A percentile compares a stretch with the other conserved stretches of the same genome.
Evolutionary conservation across 176 grass and related monocot species (phyloP).

Genomic region (Tuctoria greenei): DNA sequence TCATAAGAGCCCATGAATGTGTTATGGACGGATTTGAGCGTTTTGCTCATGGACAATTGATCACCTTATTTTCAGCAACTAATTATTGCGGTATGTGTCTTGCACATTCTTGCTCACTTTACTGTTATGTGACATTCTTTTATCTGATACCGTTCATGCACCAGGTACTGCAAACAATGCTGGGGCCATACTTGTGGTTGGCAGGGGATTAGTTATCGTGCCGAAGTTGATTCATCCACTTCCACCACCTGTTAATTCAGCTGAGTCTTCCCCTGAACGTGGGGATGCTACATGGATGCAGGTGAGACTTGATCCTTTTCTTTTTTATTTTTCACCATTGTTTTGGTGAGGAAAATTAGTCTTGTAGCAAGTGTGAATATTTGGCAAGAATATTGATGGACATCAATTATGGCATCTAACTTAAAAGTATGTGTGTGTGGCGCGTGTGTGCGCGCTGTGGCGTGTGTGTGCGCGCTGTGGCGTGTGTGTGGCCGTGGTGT

Average conservation of each 20-base stretch:
- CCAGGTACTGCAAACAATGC: slow-evolving; percentile 96
- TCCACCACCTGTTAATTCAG: slow-evolving; percentile 85
- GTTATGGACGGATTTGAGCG: slow-evolving; percentile 99
- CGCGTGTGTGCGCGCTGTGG: too few species aligned
- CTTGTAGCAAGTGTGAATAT: background rate
- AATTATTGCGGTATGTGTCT: slow-evolving; percentile 91
- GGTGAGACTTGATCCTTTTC: slow-evolving; percentile 46
- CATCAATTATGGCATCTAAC: background rate
- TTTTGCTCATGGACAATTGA: slow-evolving; percentile 88
- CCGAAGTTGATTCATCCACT: slow-evolving; percentile 99
- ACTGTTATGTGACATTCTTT: slow-evolving; percentile 15
- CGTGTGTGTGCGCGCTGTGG: too few species aligned
- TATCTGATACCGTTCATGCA: slow-evolving; percentile 26
- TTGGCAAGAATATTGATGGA: background rate
- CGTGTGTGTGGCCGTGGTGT: too few species aligned
- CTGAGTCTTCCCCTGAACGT: slow-evolving; percentile 85
- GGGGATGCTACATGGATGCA: slow-evolving; percentile 97
- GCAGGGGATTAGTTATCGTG: slow-evolving; percentile 82
- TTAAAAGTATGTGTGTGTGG: background rate
- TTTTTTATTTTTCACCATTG: slow-evolving; percentile 8
- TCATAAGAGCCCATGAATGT: slow-evolving; percentile 97
- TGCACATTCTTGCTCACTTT: background rate
- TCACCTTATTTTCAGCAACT: slow-evolving; percentile 98
- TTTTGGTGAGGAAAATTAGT: background rate
- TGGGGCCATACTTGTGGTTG: slow-evolving; percentile 95